A percentile compares a stretch with the other conserved stretches of the same genome.
Evolutionary conservation across 2,329 filamentous ascomycete genomes (phyloP).

Genomic region (Sordariomycetes sp.): DNA sequence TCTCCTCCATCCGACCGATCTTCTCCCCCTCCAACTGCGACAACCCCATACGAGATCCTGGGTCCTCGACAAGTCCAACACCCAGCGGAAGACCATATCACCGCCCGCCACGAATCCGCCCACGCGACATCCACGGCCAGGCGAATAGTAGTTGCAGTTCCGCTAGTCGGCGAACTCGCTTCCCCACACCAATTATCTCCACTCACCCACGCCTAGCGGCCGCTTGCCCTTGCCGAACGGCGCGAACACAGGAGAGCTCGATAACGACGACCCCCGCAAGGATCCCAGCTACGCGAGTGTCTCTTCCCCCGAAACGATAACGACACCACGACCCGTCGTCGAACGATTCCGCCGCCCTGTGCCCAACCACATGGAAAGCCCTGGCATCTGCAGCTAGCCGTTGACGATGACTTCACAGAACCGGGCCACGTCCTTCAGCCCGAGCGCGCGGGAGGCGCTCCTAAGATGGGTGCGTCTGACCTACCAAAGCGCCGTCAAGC

Average conservation of each 20-base stretch:
- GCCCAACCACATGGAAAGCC: neutral
- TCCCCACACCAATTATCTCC: neutral
- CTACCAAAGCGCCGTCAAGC: neutral
- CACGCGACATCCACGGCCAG: neutral
- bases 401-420: neutral
- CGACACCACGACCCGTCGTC: neutral
- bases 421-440: constrained; percentile 23
- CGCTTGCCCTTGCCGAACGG: neutral
- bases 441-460: constrained; percentile 37
- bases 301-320: neutral
- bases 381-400: neutral
- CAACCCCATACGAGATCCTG: neutral
- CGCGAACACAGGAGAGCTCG: neutral
- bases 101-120: neutral
- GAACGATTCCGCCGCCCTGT: neutral
- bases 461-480: constrained; percentile 35
- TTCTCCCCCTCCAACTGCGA: neutral
- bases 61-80: neutral
- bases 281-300: neutral
- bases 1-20: neutral
- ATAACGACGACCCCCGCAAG: neutral
- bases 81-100: neutral
- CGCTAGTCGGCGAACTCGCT: neutral
- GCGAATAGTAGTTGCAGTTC: neutral
- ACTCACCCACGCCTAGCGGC: neutral